A percentile compares a stretch with the other conserved stretches of the same genome.
These are phyloP conservation scores for Knufia petricola DNA, from an alignment of 2,329 filamentous ascomycete genomes.

Conservation along the genomic window DNA sequence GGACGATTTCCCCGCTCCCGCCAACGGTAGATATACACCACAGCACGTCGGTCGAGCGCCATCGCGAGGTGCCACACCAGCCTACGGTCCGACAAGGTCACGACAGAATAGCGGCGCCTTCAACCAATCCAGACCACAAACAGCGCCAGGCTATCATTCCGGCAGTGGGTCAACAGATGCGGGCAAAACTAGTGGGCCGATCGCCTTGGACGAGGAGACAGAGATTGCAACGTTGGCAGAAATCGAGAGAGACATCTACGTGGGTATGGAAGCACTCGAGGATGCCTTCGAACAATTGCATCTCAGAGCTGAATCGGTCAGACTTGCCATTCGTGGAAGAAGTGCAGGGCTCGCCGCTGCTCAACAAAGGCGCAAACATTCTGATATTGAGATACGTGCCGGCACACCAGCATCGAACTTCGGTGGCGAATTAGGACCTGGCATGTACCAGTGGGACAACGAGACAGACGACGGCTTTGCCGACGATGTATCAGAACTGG, in stretches of 20 bases:
- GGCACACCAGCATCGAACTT: conserved; percentile 33
- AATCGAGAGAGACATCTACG: conserved; percentile 85
- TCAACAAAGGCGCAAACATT: conserved; percentile 35
- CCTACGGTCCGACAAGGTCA: conserved; percentile 17
- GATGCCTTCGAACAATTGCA: conserved; percentile 92
- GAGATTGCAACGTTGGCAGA: conserved; percentile 85
- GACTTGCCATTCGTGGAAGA: conserved; percentile 69
- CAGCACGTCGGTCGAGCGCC: not conserved
- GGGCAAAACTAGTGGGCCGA: conserved; percentile 51
- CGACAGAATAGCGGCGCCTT: conserved; percentile 8
- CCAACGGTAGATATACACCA: conserved; percentile 24
- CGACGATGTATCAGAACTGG: conserved; percentile 35
- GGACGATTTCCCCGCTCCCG: conserved; percentile 28
- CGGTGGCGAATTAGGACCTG: conserved; percentile 14
- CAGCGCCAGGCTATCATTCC: conserved; percentile 9
- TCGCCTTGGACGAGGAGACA: conserved; percentile 87
- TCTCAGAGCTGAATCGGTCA: conserved; percentile 68
- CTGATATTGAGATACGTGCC: conserved; percentile 32
- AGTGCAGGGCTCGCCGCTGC: conserved; percentile 60
- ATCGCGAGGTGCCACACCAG: conserved; percentile 9
- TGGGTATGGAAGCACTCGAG: conserved; percentile 87
- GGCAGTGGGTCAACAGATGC: conserved; percentile 28
- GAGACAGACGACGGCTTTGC: conserved; percentile 35
- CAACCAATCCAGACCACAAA: conserved; percentile 28
- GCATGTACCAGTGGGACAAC: conserved; percentile 27